A percentile compares a stretch with the other conserved stretches of the same genome.
Conservation (phyloP, 2,329 filamentous ascomycete species). For the Canariomyces notabilis region DNA sequence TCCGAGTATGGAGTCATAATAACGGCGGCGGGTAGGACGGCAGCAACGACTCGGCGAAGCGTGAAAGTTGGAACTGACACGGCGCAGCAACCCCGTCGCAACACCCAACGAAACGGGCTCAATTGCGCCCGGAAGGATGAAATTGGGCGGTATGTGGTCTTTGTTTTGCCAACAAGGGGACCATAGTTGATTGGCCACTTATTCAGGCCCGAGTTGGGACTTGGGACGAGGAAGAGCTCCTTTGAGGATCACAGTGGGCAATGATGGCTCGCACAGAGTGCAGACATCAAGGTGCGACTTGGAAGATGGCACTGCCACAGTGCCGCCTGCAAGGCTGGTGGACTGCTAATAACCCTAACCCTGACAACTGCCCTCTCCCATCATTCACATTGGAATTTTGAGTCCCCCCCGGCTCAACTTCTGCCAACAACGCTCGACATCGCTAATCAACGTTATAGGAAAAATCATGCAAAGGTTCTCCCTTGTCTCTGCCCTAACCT, state of each 20-base stretch:
- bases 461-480: no score
- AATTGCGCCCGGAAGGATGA: slow-evolving; percentile 8
- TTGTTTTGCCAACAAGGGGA: slow-evolving; percentile 14
- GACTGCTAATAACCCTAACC: background rate
- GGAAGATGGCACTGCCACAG: no score
- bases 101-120: slow-evolving; percentile 3
- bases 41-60: slow-evolving; percentile 1
- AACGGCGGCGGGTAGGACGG: background rate
- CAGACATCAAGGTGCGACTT: slow-evolving; percentile 3
- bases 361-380: background rate
- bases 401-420: no score
- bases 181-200: slow-evolving; percentile 19
- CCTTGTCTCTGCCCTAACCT: no score
- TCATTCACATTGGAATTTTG: no score
- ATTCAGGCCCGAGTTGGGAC: slow-evolving; percentile 22
- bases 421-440: no score
- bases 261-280: background rate
- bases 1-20: slow-evolving; percentile 21
- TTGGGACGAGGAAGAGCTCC: slow-evolving; percentile 13
- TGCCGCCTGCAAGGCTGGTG: background rate
- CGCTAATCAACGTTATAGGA: no score
- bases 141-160: slow-evolving; percentile 11
- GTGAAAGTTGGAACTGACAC: no score
- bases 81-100: slow-evolving; percentile 5
- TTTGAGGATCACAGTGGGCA: background rate